Conservation (phyloP, 257 asterid genomes). For the Gentiana dahurica region DNA sequence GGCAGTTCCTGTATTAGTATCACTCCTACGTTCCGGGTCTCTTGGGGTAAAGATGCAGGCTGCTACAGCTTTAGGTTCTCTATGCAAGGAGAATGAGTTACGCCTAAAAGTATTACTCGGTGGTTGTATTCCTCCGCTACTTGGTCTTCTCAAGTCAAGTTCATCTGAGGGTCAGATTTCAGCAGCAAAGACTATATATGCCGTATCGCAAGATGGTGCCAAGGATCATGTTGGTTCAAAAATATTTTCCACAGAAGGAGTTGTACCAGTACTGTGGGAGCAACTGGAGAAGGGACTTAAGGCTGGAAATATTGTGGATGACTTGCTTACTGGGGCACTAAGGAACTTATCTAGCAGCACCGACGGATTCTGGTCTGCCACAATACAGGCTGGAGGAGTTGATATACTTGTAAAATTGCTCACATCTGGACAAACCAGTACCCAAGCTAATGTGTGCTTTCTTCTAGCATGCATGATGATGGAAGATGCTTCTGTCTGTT, state of each 20-base stretch:
- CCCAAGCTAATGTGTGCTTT: slow-evolving; percentile 96
- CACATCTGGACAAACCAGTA: slow-evolving; percentile 65
- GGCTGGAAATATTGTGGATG: slow-evolving; percentile 83
- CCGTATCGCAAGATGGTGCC: slow-evolving; percentile 92
- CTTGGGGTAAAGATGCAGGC: slow-evolving; percentile 85
- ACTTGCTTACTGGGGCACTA: slow-evolving; percentile 77
- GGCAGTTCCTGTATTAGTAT: slow-evolving; percentile 99
- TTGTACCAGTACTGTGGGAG: slow-evolving; percentile 89
- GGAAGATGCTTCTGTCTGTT: slow-evolving; percentile 89
- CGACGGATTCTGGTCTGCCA: slow-evolving; percentile 90
- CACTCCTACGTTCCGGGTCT: slow-evolving; percentile 94
- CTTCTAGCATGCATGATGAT: slow-evolving; percentile 94
- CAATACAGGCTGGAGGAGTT: slow-evolving; percentile 78
- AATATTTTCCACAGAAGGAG: slow-evolving; percentile 97
- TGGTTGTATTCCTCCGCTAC: slow-evolving; percentile 96
- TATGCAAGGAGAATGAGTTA: slow-evolving; percentile 91
- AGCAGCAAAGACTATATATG: slow-evolving; percentile 88
- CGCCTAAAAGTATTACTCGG: slow-evolving; percentile 93
- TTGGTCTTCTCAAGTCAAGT: slow-evolving; percentile 92
- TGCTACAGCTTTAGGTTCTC: slow-evolving; percentile 81
- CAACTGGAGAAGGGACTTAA: slow-evolving; percentile 81
- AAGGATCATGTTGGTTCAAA: slow-evolving; percentile 97
- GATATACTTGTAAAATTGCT: slow-evolving; percentile 84
- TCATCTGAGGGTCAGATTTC: slow-evolving; percentile 88
- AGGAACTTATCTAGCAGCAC: slow-evolving; percentile 86